Conservation (phyloP, 208 protist species). For the Zelonia costaricensis region DNA sequence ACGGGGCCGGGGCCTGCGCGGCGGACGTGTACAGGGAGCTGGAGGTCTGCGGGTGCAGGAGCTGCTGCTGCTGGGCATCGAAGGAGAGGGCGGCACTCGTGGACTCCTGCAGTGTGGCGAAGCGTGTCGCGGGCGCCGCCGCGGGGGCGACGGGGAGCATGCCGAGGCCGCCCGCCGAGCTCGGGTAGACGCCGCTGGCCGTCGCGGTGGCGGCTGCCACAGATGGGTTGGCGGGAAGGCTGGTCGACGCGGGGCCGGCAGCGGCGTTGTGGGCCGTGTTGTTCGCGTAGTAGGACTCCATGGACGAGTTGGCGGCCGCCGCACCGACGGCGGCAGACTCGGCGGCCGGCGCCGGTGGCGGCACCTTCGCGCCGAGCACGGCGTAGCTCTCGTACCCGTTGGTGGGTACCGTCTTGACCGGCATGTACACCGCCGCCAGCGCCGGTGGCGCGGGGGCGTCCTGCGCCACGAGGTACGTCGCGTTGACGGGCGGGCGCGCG, state of each 20-base stretch:
- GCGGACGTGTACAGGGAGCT: conserved; percentile 32
- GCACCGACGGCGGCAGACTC: conserved; percentile 4
- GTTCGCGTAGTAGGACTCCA: conserved; percentile 27
- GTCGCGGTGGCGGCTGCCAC: too few species aligned
- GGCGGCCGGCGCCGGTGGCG: conserved; percentile 1
- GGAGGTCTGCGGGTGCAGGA: conserved; percentile 8
- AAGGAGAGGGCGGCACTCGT: conserved; percentile 9
- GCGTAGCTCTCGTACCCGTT: conserved; percentile 35
- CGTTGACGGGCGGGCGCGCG: conserved; percentile 12
- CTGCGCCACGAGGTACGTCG: conserved; percentile 17
- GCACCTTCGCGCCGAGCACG: conserved; percentile 12
- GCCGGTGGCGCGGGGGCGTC: conserved; percentile 29
- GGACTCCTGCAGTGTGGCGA: conserved; percentile 19
- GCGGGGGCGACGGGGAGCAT: conserved; percentile 20
- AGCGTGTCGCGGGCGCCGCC: conserved; percentile 3
- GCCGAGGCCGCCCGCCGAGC: conserved; percentile 1
- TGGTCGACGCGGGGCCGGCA: too few species aligned
- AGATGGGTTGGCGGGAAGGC: too few species aligned
- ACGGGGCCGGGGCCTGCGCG: conserved; percentile 17
- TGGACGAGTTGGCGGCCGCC: not conserved
- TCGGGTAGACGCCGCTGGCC: not conserved
- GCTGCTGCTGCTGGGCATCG: conserved; percentile 1
- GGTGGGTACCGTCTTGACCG: conserved; percentile 10
- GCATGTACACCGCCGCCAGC: conserved; percentile 16
- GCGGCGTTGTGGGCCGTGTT: conserved; percentile 14